A percentile compares a stretch with the other conserved stretches of the same genome.
phyloP scores from a whole-genome alignment of 2,329 filamentous ascomycete genomes.

The Ascosphaera apis region DNA sequence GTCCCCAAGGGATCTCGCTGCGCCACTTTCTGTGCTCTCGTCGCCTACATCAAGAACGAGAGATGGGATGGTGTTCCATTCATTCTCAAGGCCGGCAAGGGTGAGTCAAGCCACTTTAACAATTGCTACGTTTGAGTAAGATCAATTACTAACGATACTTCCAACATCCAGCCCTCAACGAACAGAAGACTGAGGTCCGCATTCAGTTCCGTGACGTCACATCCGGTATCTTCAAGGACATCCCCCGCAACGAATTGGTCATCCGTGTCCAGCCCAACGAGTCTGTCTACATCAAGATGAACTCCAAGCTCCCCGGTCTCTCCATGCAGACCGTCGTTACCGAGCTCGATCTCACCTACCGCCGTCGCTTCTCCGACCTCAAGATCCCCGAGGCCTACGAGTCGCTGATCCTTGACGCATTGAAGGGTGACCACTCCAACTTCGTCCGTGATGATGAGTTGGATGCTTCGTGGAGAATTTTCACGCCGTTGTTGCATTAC shows the following conservation, averaged over 20 bases:
- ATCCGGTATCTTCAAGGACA: constrained; percentile 98
- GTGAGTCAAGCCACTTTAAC: constrained; percentile 9
- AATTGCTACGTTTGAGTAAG: neutral
- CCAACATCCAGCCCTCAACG: constrained; percentile 58
- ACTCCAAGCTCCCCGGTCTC: constrained; percentile 92
- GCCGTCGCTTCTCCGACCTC: constrained; percentile 91
- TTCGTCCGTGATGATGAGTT: constrained; percentile 94
- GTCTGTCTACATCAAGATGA: constrained; percentile 99
- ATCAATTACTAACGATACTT: constrained; percentile 7
- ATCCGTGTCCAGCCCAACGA: constrained; percentile 99
- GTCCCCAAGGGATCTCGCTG: constrained; percentile 93
- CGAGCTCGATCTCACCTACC: constrained; percentile 93
- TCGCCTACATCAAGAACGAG: constrained; percentile 98
- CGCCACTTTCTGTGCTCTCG: constrained; percentile 92
- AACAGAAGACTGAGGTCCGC: constrained; percentile 98
- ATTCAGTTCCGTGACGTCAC: constrained; percentile 99
- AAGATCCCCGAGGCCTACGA: constrained; percentile 99
- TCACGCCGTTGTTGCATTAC: constrained; percentile 92
- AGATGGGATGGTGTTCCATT: constrained; percentile 98
- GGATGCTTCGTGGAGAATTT: constrained; percentile 95
- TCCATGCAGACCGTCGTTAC: constrained; percentile 99
- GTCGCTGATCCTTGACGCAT: constrained; percentile 83
- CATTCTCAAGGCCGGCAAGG: constrained; percentile 96
- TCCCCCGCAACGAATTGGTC: constrained; percentile 94
- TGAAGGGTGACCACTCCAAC: constrained; percentile 99